Evolutionary conservation across 768 basidiomycete species (phyloP).

Genomic region (Amanita muscaria): DNA sequence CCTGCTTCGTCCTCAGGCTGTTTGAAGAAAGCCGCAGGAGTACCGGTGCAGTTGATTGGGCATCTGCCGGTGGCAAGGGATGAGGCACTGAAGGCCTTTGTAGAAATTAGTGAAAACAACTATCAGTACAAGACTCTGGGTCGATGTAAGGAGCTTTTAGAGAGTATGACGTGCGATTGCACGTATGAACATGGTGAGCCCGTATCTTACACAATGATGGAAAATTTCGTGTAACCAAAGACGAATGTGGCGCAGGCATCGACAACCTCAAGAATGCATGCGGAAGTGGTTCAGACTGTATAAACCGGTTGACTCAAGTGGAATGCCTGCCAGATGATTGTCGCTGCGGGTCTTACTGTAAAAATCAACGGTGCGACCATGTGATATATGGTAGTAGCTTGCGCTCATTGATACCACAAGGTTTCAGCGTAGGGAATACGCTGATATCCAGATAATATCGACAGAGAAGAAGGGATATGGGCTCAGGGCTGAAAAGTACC

Average conservation of each 20-base stretch:
- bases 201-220: slow-evolving; percentile 12
- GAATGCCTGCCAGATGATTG: slow-evolving; percentile 93
- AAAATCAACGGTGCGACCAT: slow-evolving; percentile 78
- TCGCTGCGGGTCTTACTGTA: slow-evolving; percentile 70
- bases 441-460: slow-evolving; percentile 79
- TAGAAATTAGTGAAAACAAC: slow-evolving; percentile 65
- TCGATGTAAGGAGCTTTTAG: slow-evolving; percentile 78
- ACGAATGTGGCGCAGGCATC: slow-evolving; percentile 30
- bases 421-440: slow-evolving; percentile 82
- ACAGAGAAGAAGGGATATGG: slow-evolving; percentile 97
- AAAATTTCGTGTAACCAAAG: background rate
- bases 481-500: slow-evolving; percentile 62
- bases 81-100: slow-evolving; percentile 64
- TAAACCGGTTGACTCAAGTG: slow-evolving; percentile 94
- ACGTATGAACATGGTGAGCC: slow-evolving; percentile 72
- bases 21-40: slow-evolving; percentile 28
- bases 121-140: slow-evolving; percentile 87
- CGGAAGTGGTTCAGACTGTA: slow-evolving; percentile 85
- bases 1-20: slow-evolving; percentile 16
- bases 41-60: slow-evolving; percentile 61
- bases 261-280: slow-evolving; percentile 66
- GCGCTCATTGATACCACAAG: slow-evolving; percentile 32
- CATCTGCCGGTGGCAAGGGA: slow-evolving; percentile 72
- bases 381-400: slow-evolving; percentile 5
- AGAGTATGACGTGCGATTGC: slow-evolving; percentile 96